Conservation (phyloP, 179 eudicot genomes). For the Spinacia oleracea region DNA sequence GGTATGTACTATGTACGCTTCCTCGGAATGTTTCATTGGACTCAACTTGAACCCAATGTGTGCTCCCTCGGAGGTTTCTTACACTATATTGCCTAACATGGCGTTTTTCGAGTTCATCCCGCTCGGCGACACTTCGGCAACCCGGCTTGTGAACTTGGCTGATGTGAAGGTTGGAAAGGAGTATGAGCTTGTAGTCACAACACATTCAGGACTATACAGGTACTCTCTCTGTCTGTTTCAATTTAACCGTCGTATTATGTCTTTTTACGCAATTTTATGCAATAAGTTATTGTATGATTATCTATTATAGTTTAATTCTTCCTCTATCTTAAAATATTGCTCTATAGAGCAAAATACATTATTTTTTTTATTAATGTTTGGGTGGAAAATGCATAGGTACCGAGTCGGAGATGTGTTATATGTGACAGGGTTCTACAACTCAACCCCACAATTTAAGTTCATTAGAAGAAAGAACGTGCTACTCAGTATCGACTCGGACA, state of each 20-base stretch:
- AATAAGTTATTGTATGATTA: no score
- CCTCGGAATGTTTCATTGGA: conserved; percentile 82
- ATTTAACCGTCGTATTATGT: no score
- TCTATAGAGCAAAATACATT: no score
- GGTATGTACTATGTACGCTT: conserved; percentile 76
- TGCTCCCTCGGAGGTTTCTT: conserved; percentile 64
- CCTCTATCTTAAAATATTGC: no score
- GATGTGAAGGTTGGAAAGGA: conserved; percentile 72
- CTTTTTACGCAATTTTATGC: no score
- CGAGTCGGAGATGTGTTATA: conserved; percentile 67
- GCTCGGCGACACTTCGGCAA: conserved; percentile 42
- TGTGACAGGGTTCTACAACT: conserved; percentile 69
- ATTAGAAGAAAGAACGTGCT: conserved; percentile 64
- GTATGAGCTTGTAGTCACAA: conserved; percentile 79
- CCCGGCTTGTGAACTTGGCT: conserved; percentile 60
- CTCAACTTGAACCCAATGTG: conserved; percentile 66
- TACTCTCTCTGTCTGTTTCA: no score
- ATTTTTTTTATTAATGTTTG: no score
- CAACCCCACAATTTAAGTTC: conserved; percentile 74
- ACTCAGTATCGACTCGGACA: conserved; percentile 73
- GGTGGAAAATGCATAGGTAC: conserved; percentile 55
- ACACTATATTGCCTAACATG: conserved; percentile 84
- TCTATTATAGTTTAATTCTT: no score
- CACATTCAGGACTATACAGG: conserved; percentile 49
- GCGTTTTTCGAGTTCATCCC: conserved; percentile 82